phyloP scores from a whole-genome alignment of 2,329 filamentous ascomycete genomes.

The Phialocephala sp. region DNA sequence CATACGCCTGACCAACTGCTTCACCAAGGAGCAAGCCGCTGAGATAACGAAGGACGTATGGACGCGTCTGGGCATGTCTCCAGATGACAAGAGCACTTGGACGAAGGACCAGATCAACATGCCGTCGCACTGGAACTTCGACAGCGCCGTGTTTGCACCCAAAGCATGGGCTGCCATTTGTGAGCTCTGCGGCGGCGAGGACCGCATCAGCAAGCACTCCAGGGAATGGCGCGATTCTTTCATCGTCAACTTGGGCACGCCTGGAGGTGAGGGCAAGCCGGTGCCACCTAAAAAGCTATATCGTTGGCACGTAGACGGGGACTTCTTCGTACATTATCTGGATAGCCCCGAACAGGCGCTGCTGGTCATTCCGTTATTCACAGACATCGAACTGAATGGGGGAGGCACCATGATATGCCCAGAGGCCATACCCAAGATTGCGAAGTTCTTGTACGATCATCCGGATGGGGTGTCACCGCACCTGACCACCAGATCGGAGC shows the following conservation, averaged over 20 bases:
- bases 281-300: neutral
- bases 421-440: neutral
- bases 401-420: slow-evolving; percentile 1
- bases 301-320: slow-evolving; percentile 10
- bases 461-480: slow-evolving; percentile 3
- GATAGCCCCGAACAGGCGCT: slow-evolving; percentile 1
- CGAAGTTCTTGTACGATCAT: slow-evolving; percentile 8
- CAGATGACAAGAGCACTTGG: slow-evolving; percentile 1
- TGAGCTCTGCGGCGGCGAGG: slow-evolving; percentile 7
- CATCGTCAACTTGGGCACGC: slow-evolving; percentile 6
- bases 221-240: neutral
- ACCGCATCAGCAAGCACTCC: neutral
- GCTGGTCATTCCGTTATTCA: neutral
- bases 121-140: neutral
- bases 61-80: neutral
- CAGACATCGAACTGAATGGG: neutral
- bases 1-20: slow-evolving; percentile 3
- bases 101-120: slow-evolving; percentile 1
- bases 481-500: neutral
- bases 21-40: slow-evolving; percentile 8
- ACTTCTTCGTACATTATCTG: slow-evolving; percentile 7
- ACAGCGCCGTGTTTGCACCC: neutral
- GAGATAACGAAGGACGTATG: neutral
- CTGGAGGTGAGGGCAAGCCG: neutral
- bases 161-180: slow-evolving; percentile 17